These are phyloP conservation scores for Termitomyces sp. DNA, from an alignment of 768 basidiomycete species.

Conservation along the genomic window DNA sequence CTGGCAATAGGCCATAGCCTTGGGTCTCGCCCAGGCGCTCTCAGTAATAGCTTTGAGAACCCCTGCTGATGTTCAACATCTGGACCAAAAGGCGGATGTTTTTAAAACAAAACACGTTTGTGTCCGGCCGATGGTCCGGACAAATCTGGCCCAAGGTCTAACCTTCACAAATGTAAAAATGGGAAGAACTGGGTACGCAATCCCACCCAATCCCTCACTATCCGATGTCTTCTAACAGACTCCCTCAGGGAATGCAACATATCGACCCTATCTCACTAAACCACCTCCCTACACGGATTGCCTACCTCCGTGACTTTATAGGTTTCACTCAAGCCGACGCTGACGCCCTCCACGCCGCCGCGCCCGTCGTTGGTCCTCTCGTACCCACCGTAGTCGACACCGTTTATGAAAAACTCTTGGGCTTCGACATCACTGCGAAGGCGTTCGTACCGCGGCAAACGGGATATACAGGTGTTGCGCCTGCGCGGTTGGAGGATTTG, in stretches of 20 bases:
- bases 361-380: slow-evolving; percentile 36
- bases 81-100: too few species aligned
- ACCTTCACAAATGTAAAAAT: neutral
- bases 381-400: slow-evolving; percentile 41
- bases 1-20: too few species aligned
- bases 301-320: slow-evolving; percentile 44
- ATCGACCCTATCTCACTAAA: slow-evolving; percentile 23
- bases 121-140: neutral
- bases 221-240: neutral
- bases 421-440: slow-evolving; percentile 41
- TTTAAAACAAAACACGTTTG: too few species aligned
- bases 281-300: slow-evolving; percentile 33
- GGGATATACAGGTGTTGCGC: slow-evolving; percentile 38
- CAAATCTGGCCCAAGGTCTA: neutral
- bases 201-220: neutral
- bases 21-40: too few species aligned
- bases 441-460: slow-evolving; percentile 34
- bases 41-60: too few species aligned
- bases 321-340: slow-evolving; percentile 39
- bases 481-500: slow-evolving; percentile 35
- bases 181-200: neutral
- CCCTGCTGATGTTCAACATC: too few species aligned
- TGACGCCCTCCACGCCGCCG: slow-evolving; percentile 36
- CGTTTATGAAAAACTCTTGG: slow-evolving; percentile 42
- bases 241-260: slow-evolving; percentile 22